Conservation (phyloP, 257 asterid genomes). For the Ballota nigra region DNA sequence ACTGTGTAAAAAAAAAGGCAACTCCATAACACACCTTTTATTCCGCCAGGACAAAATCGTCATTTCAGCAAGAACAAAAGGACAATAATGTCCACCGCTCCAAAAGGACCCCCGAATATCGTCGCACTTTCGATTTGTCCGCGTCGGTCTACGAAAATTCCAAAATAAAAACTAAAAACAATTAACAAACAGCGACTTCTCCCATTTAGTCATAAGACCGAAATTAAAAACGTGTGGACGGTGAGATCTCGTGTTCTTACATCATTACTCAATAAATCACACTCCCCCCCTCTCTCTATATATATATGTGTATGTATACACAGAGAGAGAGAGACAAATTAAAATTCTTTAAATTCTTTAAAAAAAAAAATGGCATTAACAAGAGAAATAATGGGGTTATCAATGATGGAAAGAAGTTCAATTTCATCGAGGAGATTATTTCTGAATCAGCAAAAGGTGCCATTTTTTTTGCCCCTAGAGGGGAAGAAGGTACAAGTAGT, state of each 20-base stretch:
- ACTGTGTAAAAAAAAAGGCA: neutral
- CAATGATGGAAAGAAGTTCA: slow-evolving; percentile 42
- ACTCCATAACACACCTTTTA: neutral
- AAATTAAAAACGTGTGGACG: slow-evolving; percentile 66
- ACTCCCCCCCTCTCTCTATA: neutral
- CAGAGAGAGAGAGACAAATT: neutral
- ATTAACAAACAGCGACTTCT: neutral
- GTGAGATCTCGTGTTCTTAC: slow-evolving; percentile 26
- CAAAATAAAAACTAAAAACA: neutral
- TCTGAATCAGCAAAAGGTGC: slow-evolving; percentile 22
- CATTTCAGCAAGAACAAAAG: slow-evolving; percentile 20
- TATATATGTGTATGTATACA: neutral
- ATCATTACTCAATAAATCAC: neutral
- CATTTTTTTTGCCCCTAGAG: slow-evolving; percentile 30
- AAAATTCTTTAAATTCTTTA: neutral
- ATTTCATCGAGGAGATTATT: slow-evolving; percentile 26
- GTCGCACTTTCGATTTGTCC: slow-evolving; percentile 34
- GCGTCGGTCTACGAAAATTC: slow-evolving; percentile 36
- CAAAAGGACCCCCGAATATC: neutral
- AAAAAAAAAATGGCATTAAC: slow-evolving; percentile 53
- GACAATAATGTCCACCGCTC: slow-evolving; percentile 25
- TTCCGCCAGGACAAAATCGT: slow-evolving; percentile 23
- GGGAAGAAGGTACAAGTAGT: slow-evolving; percentile 31
- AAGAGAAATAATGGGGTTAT: slow-evolving; percentile 63
- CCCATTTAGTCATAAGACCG: slow-evolving; percentile 29